A percentile compares a stretch with the other conserved stretches of the same genome.
phyloP scores from a whole-genome alignment of 768 basidiomycete genomes.

The Leucosporidium scottii region DNA sequence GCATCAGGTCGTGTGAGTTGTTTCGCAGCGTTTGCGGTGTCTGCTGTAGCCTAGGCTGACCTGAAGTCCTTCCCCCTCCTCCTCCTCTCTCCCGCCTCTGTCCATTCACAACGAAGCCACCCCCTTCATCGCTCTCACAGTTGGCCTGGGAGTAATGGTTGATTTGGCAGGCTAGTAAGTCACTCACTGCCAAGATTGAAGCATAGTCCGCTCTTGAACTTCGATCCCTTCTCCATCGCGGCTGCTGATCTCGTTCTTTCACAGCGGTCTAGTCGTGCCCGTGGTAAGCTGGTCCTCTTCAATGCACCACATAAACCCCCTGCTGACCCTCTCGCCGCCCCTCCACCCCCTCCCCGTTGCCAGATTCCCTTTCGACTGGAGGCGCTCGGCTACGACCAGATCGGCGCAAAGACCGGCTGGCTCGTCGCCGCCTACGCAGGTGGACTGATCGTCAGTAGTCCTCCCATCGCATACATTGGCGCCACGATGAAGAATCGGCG shows the following conservation, averaged over 20 bases:
- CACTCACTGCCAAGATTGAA: too few species aligned
- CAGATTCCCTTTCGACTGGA: slow-evolving; percentile 30
- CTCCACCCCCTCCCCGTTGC: too few species aligned
- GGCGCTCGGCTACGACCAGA: slow-evolving; percentile 30
- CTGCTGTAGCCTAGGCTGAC: neutral
- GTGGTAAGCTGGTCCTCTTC: too few species aligned
- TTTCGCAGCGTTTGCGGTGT: neutral
- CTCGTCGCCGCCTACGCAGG: slow-evolving; percentile 23
- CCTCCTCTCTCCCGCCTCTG: too few species aligned
- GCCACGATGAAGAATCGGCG: neutral
- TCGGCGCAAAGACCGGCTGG: slow-evolving; percentile 34
- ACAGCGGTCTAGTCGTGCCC: too few species aligned
- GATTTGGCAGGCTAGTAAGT: neutral
- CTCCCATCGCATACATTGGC: neutral
- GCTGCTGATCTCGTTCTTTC: too few species aligned
- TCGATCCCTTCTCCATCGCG: neutral
- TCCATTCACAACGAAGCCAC: neutral
- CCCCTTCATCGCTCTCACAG: neutral
- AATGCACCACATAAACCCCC: too few species aligned
- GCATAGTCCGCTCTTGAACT: too few species aligned
- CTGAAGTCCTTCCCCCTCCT: too few species aligned
- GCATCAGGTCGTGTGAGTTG: neutral
- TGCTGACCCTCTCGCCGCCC: too few species aligned
- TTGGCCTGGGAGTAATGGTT: neutral
- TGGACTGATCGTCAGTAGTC: neutral